Base-by-base conservation (phyloP, 805 yeast genomes). In the Spathaspora passalidarum region DNA sequence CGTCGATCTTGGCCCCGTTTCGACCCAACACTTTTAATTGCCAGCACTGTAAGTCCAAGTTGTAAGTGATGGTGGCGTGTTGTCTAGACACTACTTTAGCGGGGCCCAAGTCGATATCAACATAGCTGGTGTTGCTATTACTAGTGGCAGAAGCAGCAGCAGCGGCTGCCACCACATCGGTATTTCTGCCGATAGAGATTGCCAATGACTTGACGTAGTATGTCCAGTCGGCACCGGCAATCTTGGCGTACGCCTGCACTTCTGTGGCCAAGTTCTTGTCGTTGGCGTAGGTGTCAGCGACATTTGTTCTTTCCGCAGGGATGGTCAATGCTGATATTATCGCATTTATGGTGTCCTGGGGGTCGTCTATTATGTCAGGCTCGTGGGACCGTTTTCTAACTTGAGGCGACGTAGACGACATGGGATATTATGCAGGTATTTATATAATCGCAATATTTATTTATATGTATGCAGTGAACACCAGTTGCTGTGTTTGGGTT, bases 231-330 rank as follows among this genome's bases (percentile, higher is more conserved):
- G 77, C 70, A 38, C 99, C 99, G 0, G 97, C 91, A 40, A 94
- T 84, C 64, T 94, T 94, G 29, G 97, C 99, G 64, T 92, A 94
- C 0, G 99, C 99, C 68, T 91, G 96, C n/a, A 94, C 91, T 62
- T 91, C 96, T 43, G 80, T 75, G 50, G 80, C 81, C 48, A 67
- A 58, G 52, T 80, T 86, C 49, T 81, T 80, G 43, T 83, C 88
- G 63, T 94, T 94, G 46, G 92, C 81, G 61, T 79, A 88, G 20
- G 70, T 77, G 40, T 69, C 70, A 10, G 96, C 80, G 5, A 91
- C 98, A 51, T 80, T 79, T 1, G 96, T 89, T 42, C 60, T 65
- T 36, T 86, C 87, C 20, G 82, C 82, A 0, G 98, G 97, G 10
- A 76, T 70, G 10, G 79, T 75, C 46, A 94, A 72, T 9, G 80